phyloP scores from a whole-genome alignment of 2,329 filamentous ascomycete genomes.

The Sporothrix luriei region DNA sequence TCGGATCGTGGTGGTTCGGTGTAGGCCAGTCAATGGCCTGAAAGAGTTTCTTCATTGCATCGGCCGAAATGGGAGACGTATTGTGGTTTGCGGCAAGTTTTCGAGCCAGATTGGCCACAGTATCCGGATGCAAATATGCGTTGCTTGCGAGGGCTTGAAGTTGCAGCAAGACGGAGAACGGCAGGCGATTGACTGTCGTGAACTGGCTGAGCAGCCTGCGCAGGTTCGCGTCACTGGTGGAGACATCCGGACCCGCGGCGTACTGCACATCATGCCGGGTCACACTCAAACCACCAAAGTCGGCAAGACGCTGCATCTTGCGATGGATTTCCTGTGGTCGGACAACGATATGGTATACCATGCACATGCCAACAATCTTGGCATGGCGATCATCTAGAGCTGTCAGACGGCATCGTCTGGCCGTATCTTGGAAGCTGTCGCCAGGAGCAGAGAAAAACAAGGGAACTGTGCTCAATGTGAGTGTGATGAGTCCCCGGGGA shows the following conservation, averaged over 20 bases:
- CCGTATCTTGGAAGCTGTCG: slow-evolving; percentile 21
- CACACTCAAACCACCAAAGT: slow-evolving; percentile 39
- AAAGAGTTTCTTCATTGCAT: slow-evolving; percentile 58
- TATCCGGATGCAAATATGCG: slow-evolving; percentile 61
- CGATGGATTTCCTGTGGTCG: slow-evolving; percentile 39
- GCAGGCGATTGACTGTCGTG: slow-evolving; percentile 43
- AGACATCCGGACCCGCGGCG: not conserved
- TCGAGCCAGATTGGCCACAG: slow-evolving; percentile 52
- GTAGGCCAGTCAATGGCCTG: slow-evolving; percentile 57
- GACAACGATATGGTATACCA: slow-evolving; percentile 50
- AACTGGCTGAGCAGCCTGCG: slow-evolving; percentile 39
- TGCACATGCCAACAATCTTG: slow-evolving; percentile 46
- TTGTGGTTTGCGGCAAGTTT: slow-evolving; percentile 45
- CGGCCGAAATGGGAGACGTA: slow-evolving; percentile 51
- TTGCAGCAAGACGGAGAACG: slow-evolving; percentile 63
- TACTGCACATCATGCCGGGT: slow-evolving; percentile 36
- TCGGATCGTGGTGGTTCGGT: slow-evolving; percentile 51
- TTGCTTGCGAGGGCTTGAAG: slow-evolving; percentile 65
- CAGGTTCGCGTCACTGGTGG: slow-evolving; percentile 27
- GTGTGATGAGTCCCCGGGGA: slow-evolving; percentile 46
- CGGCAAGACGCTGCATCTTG: slow-evolving; percentile 40
- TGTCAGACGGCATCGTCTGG: slow-evolving; percentile 38
- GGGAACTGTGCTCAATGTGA: slow-evolving; percentile 54
- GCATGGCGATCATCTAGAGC: slow-evolving; percentile 42
- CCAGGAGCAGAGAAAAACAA: slow-evolving; percentile 47